Evolutionary conservation across 2,329 filamentous ascomycete genomes (phyloP).

Genomic region (Talaromyces verruculosus): DNA sequence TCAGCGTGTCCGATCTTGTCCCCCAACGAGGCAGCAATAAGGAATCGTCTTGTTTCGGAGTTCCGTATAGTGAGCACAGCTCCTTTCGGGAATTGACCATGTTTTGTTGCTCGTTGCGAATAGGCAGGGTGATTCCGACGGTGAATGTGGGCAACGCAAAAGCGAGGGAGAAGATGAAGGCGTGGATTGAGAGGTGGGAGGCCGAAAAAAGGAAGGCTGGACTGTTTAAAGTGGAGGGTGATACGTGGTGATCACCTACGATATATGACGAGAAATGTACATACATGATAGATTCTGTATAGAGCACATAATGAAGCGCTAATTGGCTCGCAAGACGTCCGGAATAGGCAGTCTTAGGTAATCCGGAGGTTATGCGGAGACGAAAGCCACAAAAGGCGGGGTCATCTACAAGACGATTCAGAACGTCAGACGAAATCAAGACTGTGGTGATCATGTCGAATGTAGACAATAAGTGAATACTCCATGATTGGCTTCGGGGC

Average conservation of each 20-base stretch:
- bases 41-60: constrained; percentile 84
- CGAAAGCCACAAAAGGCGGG: neutral
- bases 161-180: constrained; percentile 65
- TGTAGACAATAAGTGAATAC: neutral
- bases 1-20: constrained; percentile 68
- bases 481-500: neutral
- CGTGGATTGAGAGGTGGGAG: constrained; percentile 65
- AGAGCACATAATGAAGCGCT: neutral
- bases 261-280: neutral
- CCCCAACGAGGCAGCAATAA: constrained; percentile 81
- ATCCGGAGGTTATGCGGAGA: neutral
- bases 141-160: constrained; percentile 76
- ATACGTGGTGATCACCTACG: constrained; percentile 28
- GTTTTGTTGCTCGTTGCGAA: constrained; percentile 83
- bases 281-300: neutral
- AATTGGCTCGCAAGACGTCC: neutral
- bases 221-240: constrained; percentile 50
- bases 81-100: constrained; percentile 92
- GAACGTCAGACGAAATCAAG: neutral
- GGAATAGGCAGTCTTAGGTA: neutral
- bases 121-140: constrained; percentile 88
- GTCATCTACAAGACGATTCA: neutral
- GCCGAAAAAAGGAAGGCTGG: constrained; percentile 63
- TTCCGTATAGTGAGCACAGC: constrained; percentile 94
- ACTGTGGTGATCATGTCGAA: neutral